Base-by-base conservation (phyloP, 768 basidiomycete genomes). In the Boletus coccyginus region DNA sequence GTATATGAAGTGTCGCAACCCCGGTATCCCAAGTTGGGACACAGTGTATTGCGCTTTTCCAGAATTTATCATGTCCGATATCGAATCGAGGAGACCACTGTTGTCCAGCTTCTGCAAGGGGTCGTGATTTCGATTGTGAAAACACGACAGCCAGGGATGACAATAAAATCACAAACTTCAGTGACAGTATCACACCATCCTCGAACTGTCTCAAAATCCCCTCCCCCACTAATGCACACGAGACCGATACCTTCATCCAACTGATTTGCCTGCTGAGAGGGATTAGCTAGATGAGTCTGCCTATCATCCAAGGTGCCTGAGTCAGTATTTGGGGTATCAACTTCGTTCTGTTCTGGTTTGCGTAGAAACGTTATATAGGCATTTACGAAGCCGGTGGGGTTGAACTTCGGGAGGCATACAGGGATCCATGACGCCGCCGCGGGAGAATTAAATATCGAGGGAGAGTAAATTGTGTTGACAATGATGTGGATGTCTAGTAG, bases 361-460 rank as follows among this genome's bases (percentile, higher is more conserved):
- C 81, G 78, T 29, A 88, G 69, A 68, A 89, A 92, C 4, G 84
- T 81, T 42, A 98, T 81, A 64, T 95, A 97, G 13, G 92, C 90
- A 69, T 99, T 93, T 29, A 96, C 86, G 71, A 98, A 98, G 1
- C 88, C 88, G 6, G 85, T 74, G 0, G 92, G 78, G 66, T 98
- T 93, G 77, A 92, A 98, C 70, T 94, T 94, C 0, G 97, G 96
- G 4, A 99, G 81, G 69, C 97, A 98, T 46, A 99, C 82, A 3
- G 97, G 97, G 9, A 98, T 82, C 93, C 94, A 99, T 7, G 89
- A 88, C 14, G 94, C 90, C 8, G 93, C 78, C 7, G 87, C 88
- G 10, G 87, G 85, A 3, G 87, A 89, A 67, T 86, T 89, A 56
- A 79, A 76, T 60, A 90, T 84, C 2, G 92, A 88, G 0, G 92